These are phyloP conservation scores for Capsicum baccatum DNA, from an alignment of 257 asterid genomes.

Conservation along the genomic window DNA sequence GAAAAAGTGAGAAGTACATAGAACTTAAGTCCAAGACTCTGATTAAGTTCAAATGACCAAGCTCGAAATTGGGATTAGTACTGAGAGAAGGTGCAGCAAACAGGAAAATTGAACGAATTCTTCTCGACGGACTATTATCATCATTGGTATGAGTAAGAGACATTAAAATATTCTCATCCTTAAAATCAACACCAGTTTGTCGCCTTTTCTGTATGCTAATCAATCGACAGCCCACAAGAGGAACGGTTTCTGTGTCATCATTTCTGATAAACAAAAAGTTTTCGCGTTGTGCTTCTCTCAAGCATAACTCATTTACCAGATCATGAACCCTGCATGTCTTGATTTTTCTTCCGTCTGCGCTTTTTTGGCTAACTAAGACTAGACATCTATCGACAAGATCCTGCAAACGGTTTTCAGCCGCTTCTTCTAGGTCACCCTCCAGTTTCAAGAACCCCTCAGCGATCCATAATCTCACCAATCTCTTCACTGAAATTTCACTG, in stretches of 20 bases:
- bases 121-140: background rate
- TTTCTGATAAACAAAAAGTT: background rate
- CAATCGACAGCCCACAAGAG: no score
- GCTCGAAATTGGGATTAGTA: no score
- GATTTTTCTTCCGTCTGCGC: conserved; percentile 17
- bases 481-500: no score
- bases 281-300: conserved; percentile 8
- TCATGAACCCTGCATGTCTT: conserved; percentile 36
- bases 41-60: background rate
- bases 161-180: background rate
- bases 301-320: conserved; percentile 30
- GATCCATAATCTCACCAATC: no score
- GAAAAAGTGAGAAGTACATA: no score
- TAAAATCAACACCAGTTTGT: background rate
- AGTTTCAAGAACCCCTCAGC: no score
- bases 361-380: background rate
- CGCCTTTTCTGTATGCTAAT: no score
- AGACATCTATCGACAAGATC: background rate
- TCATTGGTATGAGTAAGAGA: background rate
- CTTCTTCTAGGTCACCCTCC: no score
- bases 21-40: background rate
- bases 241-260: background rate
- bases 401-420: no score
- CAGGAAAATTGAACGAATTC: no score
- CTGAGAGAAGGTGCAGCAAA: no score